Conservation (phyloP, 164 flowering plant species). For the Liriodendron chinense region DNA sequence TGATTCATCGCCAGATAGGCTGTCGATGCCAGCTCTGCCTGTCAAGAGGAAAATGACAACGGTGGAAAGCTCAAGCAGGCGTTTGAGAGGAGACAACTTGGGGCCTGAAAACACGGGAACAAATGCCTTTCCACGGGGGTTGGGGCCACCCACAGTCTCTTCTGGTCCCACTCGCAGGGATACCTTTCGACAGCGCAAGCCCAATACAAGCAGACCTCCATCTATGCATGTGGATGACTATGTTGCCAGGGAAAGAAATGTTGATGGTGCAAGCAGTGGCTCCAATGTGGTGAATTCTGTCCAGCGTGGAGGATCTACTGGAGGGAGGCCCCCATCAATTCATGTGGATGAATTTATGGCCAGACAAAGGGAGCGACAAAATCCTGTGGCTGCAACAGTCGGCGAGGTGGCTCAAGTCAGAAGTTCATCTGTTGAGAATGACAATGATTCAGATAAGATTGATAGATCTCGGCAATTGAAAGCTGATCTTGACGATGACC, state of each 20-base stretch:
- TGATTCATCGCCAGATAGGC: constrained; percentile 75
- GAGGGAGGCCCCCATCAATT: constrained; percentile 97
- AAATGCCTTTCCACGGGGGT: constrained; percentile 55
- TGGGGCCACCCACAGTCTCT: constrained; percentile 42
- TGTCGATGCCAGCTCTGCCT: constrained; percentile 44
- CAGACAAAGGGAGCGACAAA: constrained; percentile 87
- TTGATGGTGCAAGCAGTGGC: constrained; percentile 51
- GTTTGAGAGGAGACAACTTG: constrained; percentile 62
- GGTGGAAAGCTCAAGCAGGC: constrained; percentile 64
- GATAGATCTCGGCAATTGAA: constrained; percentile 60
- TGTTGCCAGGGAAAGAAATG: constrained; percentile 94
- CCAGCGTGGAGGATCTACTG: constrained; percentile 69
- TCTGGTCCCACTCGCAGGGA: constrained; percentile 79
- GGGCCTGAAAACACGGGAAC: constrained; percentile 41
- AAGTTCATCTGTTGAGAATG: constrained; percentile 32
- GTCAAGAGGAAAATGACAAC: constrained; percentile 64
- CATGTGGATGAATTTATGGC: constrained; percentile 99
- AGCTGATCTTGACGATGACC: constrained; percentile 94
- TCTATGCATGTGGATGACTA: constrained; percentile 99
- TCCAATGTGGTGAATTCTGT: constrained; percentile 60
- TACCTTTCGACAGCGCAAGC: constrained; percentile 88
- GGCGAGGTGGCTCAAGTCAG: constrained; percentile 49
- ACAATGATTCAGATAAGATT: constrained; percentile 36
- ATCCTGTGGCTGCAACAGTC: constrained; percentile 38
- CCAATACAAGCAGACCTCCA: constrained; percentile 98